Evolutionary conservation across 148 eudicot genomes (phyloP), one percentile per base, ranked within the genome.

Genomic region (Amaranthus cruentus): DNA sequence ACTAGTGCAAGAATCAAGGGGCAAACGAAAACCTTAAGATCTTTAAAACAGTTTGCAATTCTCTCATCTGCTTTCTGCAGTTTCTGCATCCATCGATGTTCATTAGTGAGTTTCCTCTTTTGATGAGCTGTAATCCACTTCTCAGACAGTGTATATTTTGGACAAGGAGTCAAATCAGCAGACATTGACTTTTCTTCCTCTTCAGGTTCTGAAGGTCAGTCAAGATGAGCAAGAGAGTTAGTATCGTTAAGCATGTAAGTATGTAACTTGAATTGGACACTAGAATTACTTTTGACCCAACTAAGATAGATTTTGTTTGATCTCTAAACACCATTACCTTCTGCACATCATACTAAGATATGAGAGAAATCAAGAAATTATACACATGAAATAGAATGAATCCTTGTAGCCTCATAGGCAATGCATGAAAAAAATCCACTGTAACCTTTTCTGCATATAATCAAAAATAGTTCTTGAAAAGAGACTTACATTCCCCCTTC

Each of bases 121-220:
- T 86, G 90, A 52, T 83, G 90, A 77, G 84, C 87, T 82, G 85
- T 76, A 73, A 95, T 87, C 99, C 94, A 91, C 84, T 85, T 88
- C 71, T 91, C 99, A 49, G 88, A 78, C 38, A 89, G 87, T 46
- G 97, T 88, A 71, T 85, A 83, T 67, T 84, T 92, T 47, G 97
- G 85, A 63, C 87, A 82, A 59, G 91, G 79, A 42, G 76, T 82
- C 74, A 79, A 69, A 61, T 76, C 82, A 63, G 80, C 78, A 56
- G 82, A 76, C 15, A 71, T 57, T 8, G 86, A 75, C 66, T 38
- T 62, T 69, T 81, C 83, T 66, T 85, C 87, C 67, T 85, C 94
- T 72, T 82, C 90, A 72, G 69, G 84, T 47, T 85, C 87, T 52
- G 87, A 61, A 38, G 75, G 46, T 66, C 69, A 69, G 72, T 68